Percentiles rank a stretch among this genome's conserved stretches.
Evolutionary conservation across 306 rosid genomes (phyloP).

Genomic region (Macrotyloma uniflorum): DNA sequence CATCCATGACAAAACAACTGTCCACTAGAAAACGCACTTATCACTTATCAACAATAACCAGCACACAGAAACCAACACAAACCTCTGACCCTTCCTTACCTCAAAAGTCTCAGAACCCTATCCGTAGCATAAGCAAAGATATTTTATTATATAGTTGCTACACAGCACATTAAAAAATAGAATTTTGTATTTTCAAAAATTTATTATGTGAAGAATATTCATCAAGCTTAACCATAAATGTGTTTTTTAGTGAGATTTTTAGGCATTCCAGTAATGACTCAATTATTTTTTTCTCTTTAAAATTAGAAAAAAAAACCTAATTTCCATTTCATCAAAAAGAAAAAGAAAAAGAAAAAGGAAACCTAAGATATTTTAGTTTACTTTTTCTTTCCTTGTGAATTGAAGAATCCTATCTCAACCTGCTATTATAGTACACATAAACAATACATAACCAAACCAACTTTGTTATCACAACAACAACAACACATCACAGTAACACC

Average conservation of each 20-base stretch:
- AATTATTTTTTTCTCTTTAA: too few relatives aligned
- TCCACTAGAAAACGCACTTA: slow-evolving; percentile 44
- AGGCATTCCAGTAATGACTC: too few relatives aligned
- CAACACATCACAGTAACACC: background rate
- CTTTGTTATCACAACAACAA: background rate
- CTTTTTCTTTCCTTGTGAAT: background rate
- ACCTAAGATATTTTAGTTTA: background rate
- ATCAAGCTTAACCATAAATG: too few relatives aligned
- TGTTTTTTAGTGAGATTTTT: too few relatives aligned
- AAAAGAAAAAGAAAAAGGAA: too few relatives aligned
- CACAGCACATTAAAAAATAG: too few relatives aligned
- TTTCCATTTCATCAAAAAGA: too few relatives aligned
- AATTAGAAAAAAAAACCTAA: too few relatives aligned
- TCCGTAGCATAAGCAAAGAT: slow-evolving; percentile 21
- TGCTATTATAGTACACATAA: background rate
- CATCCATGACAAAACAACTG: slow-evolving; percentile 8
- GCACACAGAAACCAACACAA: slow-evolving; percentile 35
- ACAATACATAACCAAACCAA: background rate
- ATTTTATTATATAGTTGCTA: too few relatives aligned
- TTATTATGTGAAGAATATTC: too few relatives aligned
- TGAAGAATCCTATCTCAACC: background rate
- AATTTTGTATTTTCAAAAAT: too few relatives aligned
- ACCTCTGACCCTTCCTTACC: slow-evolving; percentile 15
- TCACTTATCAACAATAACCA: slow-evolving; percentile 43
- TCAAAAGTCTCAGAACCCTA: slow-evolving; percentile 41